A percentile compares a stretch with the other conserved stretches of the same genome.
phyloP scores from a whole-genome alignment of 2,329 filamentous ascomycete species.

The Cladobotryum mycophilum region DNA sequence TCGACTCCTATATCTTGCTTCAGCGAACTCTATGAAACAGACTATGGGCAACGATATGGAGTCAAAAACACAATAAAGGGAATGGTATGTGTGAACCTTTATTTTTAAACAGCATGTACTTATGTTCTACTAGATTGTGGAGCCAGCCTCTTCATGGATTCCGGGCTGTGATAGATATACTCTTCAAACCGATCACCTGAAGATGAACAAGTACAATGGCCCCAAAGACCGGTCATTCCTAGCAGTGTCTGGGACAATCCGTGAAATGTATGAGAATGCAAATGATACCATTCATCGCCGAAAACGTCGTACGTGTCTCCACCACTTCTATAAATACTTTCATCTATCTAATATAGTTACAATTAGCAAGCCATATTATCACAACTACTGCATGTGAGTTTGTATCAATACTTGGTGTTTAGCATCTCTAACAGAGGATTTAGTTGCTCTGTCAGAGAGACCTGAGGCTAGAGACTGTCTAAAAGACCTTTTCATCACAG shows the following conservation, averaged over 20 bases:
- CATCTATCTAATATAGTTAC: too few relatives aligned
- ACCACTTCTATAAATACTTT: neutral
- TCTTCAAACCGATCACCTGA: slow-evolving; percentile 9
- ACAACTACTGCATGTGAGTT: too few relatives aligned
- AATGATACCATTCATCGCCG: slow-evolving; percentile 1
- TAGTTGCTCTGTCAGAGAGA: too few relatives aligned
- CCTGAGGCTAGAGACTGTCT: too few relatives aligned
- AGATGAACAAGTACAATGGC: slow-evolving; percentile 9
- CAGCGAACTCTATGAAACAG: slow-evolving; percentile 14
- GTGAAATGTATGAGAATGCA: slow-evolving; percentile 6
- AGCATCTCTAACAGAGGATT: too few relatives aligned
- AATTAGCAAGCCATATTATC: too few relatives aligned
- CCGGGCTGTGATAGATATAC: slow-evolving; percentile 7
- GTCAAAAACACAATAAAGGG: slow-evolving; percentile 5
- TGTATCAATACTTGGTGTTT: too few relatives aligned
- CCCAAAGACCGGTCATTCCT: slow-evolving; percentile 7
- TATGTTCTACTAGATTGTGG: slow-evolving; percentile 5
- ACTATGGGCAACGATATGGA: slow-evolving; percentile 12
- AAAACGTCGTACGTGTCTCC: neutral
- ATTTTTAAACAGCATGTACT: neutral
- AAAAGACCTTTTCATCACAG: too few relatives aligned
- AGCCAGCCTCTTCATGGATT: slow-evolving; percentile 8
- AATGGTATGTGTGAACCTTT: neutral
- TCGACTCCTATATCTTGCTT: slow-evolving; percentile 8
- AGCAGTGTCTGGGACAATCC: slow-evolving; percentile 5